Conservation (phyloP, 2,329 filamentous ascomycete genomes). For the Aschersonia sp. region DNA sequence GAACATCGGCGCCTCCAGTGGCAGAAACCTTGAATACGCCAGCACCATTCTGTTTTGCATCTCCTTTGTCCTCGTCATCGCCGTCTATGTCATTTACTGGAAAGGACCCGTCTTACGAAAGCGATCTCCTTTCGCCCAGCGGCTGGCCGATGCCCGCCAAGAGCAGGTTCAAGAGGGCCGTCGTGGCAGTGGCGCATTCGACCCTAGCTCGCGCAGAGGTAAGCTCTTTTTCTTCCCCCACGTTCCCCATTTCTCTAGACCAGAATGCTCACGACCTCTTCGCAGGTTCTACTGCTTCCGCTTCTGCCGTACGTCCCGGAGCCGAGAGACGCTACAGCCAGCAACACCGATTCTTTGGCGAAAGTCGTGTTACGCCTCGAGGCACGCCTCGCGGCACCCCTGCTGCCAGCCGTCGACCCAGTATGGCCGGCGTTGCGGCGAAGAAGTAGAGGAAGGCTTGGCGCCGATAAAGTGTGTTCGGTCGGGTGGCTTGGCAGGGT, state of each 20-base stretch:
- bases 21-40: constrained; percentile 41
- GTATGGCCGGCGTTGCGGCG: constrained; percentile 6
- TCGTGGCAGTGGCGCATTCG: constrained; percentile 12
- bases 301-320: constrained; percentile 7
- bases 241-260: too few species aligned
- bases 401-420: constrained; percentile 18
- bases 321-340: constrained; percentile 20
- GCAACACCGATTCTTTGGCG: constrained; percentile 25
- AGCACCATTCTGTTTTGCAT: constrained; percentile 50
- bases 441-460: constrained; percentile 2
- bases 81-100: constrained; percentile 54
- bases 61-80: constrained; percentile 43
- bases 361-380: constrained; percentile 23
- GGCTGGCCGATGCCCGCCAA: constrained; percentile 31
- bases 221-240: constrained; percentile 6
- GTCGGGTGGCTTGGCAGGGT: too few species aligned
- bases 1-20: constrained; percentile 33
- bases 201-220: constrained; percentile 12
- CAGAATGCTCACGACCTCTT: too few species aligned
- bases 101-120: constrained; percentile 45
- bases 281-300: constrained; percentile 9
- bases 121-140: constrained; percentile 50
- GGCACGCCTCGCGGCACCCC: constrained; percentile 22
- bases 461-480: neutral
- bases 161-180: constrained; percentile 15